Base-by-base conservation (phyloP, 2,329 filamentous ascomycete genomes). In the Venturia carpophila region DNA sequence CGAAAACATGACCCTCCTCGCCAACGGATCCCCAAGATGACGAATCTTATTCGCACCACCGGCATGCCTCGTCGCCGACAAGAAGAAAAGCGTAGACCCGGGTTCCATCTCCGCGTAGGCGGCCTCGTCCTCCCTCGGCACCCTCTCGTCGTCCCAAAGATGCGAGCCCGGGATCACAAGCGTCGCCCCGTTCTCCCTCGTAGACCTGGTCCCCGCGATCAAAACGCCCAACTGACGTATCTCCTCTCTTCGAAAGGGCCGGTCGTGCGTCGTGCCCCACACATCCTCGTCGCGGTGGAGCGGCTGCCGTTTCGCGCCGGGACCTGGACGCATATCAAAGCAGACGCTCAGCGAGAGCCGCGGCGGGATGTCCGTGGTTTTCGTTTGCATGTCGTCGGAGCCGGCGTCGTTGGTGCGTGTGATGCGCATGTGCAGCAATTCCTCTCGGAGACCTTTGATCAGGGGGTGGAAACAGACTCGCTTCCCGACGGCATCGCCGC, bases 151-250 rank as follows among this genome's bases (percentile, higher is more conserved):
- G 11, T 63, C 61, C 61, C 61, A 63, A 27, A 72, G 65, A 66
- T 74, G 73, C 42, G 68, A 70, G 1, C 71, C 68, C 1, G 71
- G 72, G 21, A 73, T 72, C 64, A 72, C 70, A 45, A 70, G 68
- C 15, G 73, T 75, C 10, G 71, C 72, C 3, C 73, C 73, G 60
- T 75, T 75, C 27, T 67, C 69, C 37, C 68, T 70, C 0, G 69
- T 71, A 9, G 70, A 68, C 34, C 69, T 70, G 7, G 67, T 71
- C 3, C 69, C 70, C 0, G 70, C 71, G 3, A 73, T 67, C n/a
- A 73, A 69, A 11, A 62, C 21, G 10, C 60, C 37, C 13, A 62
- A 27, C 11, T 62, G 39, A 15, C 61, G 42, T 24, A 62, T 34
- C 30, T 62, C 60, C 11, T 63, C 45, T 24, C 30, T 24, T 21